Evolutionary conservation across 306 rosid genomes (phyloP).

Genomic region (Lablab purpureus): DNA sequence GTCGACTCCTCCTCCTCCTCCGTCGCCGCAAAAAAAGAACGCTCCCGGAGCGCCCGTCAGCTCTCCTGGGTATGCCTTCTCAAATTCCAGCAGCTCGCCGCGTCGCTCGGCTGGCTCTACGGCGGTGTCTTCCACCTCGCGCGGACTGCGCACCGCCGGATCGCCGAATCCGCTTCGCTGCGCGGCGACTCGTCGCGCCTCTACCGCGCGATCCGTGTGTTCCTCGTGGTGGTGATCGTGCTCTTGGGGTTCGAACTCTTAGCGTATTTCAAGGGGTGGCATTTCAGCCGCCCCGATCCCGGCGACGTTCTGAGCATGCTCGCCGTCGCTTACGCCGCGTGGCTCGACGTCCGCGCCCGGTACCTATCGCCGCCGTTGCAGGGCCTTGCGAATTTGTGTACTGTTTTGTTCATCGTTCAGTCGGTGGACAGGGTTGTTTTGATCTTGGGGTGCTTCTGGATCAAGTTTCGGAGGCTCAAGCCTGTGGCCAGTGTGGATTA

Average conservation of each 20-base stretch:
- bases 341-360: constrained; percentile 74
- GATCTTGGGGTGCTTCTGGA: constrained; percentile 94
- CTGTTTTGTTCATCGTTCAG: constrained; percentile 79
- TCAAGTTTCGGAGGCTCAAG: constrained; percentile 77
- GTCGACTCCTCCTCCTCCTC: constrained; percentile 35
- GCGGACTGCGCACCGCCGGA: constrained; percentile 68
- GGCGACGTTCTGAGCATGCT: constrained; percentile 72
- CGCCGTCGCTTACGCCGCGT: constrained; percentile 65
- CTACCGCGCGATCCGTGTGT: constrained; percentile 72
- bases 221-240: constrained; percentile 63
- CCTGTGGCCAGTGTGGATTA: constrained; percentile 74
- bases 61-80: constrained; percentile 76
- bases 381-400: constrained; percentile 80
- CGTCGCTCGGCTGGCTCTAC: constrained; percentile 55
- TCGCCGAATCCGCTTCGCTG: constrained; percentile 57
- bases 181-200: constrained; percentile 62
- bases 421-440: constrained; percentile 82
- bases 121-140: constrained; percentile 55
- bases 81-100: constrained; percentile 76
- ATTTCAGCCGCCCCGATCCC: constrained; percentile 85
- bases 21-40: constrained; percentile 57
- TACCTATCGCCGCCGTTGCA: constrained; percentile 92
- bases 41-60: constrained; percentile 83
- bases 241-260: constrained; percentile 75
- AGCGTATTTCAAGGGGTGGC: constrained; percentile 97